Evolutionary conservation across 1,284 basidiomycete genomes (phyloP).

Genomic region (Sporisorium graminicola): DNA sequence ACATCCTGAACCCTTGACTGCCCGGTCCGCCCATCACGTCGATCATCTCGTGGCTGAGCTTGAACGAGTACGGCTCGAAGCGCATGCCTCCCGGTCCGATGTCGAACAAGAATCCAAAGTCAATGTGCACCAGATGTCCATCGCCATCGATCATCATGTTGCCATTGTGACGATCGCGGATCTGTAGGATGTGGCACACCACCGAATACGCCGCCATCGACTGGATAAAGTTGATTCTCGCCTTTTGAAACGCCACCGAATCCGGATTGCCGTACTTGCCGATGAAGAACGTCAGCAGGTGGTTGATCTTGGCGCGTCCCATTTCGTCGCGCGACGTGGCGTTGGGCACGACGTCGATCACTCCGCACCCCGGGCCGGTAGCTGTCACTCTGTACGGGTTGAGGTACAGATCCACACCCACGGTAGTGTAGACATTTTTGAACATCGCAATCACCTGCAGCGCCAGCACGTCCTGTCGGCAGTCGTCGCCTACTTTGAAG

Average conservation of each 20-base stretch:
- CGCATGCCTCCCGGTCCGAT: slow-evolving; percentile 76
- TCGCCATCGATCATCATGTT: slow-evolving; percentile 99
- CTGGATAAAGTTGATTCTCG: slow-evolving; percentile 95
- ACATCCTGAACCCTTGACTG: slow-evolving; percentile 92
- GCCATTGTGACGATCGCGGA: slow-evolving; percentile 97
- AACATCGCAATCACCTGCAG: slow-evolving; percentile 99
- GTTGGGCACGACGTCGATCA: slow-evolving; percentile 98
- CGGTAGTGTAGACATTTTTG: slow-evolving; percentile 91
- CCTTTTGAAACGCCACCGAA: slow-evolving; percentile 89
- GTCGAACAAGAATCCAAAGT: slow-evolving; percentile 98
- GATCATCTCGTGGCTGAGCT: slow-evolving; percentile 98
- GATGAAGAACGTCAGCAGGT: slow-evolving; percentile 93
- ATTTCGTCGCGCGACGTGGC: slow-evolving; percentile 99
- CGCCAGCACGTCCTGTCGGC: slow-evolving; percentile 95
- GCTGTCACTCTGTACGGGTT: slow-evolving; percentile 98
- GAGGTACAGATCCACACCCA: slow-evolving; percentile 91
- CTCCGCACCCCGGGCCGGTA: slow-evolving; percentile 96
- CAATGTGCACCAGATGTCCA: slow-evolving; percentile 94
- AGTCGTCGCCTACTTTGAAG: slow-evolving; percentile 99
- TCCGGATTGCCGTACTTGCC: slow-evolving; percentile 92
- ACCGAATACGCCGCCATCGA: slow-evolving; percentile 99
- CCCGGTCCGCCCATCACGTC: slow-evolving; percentile 94
- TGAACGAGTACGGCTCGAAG: slow-evolving; percentile 80
- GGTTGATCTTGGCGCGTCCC: slow-evolving; percentile 98
- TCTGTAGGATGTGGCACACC: slow-evolving; percentile 97